Evolutionary conservation across 768 basidiomycete genomes (phyloP).

Genomic region (Cyclocybe cylindracea): DNA sequence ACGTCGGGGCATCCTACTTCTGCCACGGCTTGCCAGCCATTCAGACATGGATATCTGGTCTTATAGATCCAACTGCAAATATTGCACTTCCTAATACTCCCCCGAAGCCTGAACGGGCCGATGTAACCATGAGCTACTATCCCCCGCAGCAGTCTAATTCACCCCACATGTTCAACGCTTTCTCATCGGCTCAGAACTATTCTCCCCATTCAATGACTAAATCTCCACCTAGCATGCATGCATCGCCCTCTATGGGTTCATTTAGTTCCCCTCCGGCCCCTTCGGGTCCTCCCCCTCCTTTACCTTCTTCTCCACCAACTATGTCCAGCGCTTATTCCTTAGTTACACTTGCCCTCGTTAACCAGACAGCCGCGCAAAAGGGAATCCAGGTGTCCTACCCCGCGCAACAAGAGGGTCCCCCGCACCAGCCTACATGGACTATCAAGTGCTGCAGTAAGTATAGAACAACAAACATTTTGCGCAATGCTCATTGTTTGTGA

Average conservation of each 20-base stretch:
- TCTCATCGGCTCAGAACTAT: neutral
- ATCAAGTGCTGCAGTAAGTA: slow-evolving; percentile 53
- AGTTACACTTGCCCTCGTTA: slow-evolving; percentile 48
- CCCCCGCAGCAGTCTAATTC: slow-evolving; percentile 1
- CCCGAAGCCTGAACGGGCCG: neutral
- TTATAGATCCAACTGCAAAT: slow-evolving; percentile 49
- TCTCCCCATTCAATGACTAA: neutral
- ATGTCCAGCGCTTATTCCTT: slow-evolving; percentile 19
- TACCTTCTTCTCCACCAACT: neutral
- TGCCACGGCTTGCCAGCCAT: slow-evolving; percentile 51
- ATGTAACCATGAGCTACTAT: neutral
- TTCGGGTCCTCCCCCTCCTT: neutral
- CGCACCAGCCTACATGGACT: slow-evolving; percentile 59
- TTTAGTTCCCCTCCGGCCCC: slow-evolving; percentile 2
- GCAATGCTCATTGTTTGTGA: neutral
- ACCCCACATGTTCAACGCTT: slow-evolving; percentile 2
- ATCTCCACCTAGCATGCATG: too few species aligned
- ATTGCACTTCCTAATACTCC: slow-evolving; percentile 12
- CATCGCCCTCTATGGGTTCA: too few species aligned
- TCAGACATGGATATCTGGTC: slow-evolving; percentile 57
- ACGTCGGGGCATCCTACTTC: slow-evolving; percentile 68
- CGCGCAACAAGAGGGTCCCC: slow-evolving; percentile 46
- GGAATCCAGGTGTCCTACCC: slow-evolving; percentile 46
- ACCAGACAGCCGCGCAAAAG: slow-evolving; percentile 54
- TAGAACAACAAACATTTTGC: neutral